Evolutionary conservation across 2,329 filamentous ascomycete genomes (phyloP).

Genomic region (Magnaporthiopsis poae): DNA sequence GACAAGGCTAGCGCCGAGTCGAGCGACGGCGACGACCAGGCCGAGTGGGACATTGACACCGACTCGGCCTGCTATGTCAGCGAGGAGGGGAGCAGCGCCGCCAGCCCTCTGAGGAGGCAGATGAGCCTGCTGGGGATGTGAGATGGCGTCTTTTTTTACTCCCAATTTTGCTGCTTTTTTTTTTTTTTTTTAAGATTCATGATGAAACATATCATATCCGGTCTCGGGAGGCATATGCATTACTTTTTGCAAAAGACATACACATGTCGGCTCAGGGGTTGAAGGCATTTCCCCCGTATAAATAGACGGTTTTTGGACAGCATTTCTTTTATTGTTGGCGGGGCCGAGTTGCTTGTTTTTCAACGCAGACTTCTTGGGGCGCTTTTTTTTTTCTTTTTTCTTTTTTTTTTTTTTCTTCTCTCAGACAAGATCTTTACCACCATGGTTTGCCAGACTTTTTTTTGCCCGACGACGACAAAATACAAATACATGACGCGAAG

Average conservation of each 20-base stretch:
- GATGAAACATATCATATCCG: not conserved
- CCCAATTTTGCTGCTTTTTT: not conserved
- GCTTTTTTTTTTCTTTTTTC: too few species aligned
- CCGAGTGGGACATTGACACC: conserved; percentile 90
- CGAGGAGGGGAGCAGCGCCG: conserved; percentile 59
- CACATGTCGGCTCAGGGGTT: not conserved
- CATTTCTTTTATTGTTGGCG: not conserved
- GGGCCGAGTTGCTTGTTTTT: not conserved
- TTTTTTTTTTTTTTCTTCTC: not conserved
- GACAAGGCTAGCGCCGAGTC: conserved; percentile 16
- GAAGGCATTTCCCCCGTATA: not conserved
- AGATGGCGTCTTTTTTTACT: not conserved
- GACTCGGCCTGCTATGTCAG: conserved; percentile 64
- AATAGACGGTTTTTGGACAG: not conserved
- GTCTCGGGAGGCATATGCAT: not conserved
- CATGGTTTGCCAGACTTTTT: not conserved
- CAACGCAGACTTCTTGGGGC: not conserved
- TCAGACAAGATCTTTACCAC: not conserved
- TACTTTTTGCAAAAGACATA: not conserved
- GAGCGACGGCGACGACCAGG: conserved; percentile 43
- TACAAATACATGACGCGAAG: not conserved
- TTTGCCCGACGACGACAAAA: not conserved
- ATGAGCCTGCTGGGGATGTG: conserved; percentile 63
- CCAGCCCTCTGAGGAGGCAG: conserved; percentile 60
- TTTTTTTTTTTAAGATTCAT: not conserved